A percentile compares a stretch with the other conserved stretches of the same genome.
Evolutionary conservation across 768 basidiomycete genomes (phyloP).

Genomic region (Pluteus cervinus): DNA sequence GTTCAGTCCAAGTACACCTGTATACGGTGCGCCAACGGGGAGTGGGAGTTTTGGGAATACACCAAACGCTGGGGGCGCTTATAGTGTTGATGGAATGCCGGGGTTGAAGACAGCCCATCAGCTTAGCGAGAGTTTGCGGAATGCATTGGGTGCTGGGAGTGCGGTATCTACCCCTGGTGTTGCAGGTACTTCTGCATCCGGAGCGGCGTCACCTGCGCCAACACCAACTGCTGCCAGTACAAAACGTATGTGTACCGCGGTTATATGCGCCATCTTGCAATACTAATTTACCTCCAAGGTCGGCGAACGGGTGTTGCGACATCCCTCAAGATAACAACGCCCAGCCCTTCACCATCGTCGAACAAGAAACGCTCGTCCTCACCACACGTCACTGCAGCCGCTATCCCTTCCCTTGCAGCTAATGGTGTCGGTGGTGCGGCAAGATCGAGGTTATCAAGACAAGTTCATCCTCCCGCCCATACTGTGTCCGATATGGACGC

Average conservation of each 20-base stretch:
- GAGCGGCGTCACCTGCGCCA: conserved; percentile 13
- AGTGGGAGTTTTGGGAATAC: background rate
- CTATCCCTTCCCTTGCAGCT: conserved; percentile 29
- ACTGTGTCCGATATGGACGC: conserved; percentile 29
- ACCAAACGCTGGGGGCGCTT: conserved; percentile 1
- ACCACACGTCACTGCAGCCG: conserved; percentile 27
- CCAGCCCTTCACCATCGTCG: conserved; percentile 25
- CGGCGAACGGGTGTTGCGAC: conserved; percentile 32
- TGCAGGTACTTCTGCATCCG: conserved; percentile 18
- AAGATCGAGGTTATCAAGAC: conserved; percentile 44
- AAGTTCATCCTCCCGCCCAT: conserved; percentile 31
- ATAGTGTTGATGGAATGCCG: background rate
- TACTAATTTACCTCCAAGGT: conserved; percentile 20
- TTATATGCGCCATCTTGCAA: background rate
- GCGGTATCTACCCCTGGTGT: conserved; percentile 27
- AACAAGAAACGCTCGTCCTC: conserved; percentile 36
- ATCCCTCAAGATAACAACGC: conserved; percentile 37
- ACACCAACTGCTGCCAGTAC: conserved; percentile 20
- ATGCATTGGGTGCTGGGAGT: conserved; percentile 27
- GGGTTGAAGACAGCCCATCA: conserved; percentile 30
- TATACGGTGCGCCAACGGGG: background rate
- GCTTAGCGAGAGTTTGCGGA: conserved; percentile 38
- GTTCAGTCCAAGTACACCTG: no score
- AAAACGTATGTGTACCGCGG: conserved; percentile 30
- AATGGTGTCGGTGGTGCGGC: no score